Evolutionary conservation across 2,329 filamentous ascomycete species (phyloP).

Genomic region (Fusarium sp.): DNA sequence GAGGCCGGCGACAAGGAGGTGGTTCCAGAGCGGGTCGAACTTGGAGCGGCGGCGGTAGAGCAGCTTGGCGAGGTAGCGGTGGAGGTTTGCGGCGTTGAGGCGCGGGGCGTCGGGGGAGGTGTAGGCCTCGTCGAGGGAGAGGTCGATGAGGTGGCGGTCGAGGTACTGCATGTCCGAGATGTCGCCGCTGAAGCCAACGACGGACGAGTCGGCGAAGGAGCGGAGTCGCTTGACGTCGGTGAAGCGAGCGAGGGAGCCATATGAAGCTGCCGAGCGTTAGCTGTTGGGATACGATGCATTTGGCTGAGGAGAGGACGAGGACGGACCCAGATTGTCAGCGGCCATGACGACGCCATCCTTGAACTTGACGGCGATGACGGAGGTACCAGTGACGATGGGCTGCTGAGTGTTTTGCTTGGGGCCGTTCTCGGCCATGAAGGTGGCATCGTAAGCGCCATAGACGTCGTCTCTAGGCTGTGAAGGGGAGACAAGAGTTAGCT

Average conservation of each 20-base stretch:
- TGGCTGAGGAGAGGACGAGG: neutral
- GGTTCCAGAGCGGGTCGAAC: slow-evolving; percentile 98
- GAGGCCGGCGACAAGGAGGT: slow-evolving; percentile 90
- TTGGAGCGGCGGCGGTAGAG: slow-evolving; percentile 95
- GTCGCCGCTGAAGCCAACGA: slow-evolving; percentile 96
- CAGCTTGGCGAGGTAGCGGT: slow-evolving; percentile 96
- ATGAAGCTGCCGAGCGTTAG: slow-evolving; percentile 78
- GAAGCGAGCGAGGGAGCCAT: slow-evolving; percentile 97
- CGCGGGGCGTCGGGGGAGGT: slow-evolving; percentile 59
- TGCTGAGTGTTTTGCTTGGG: slow-evolving; percentile 92
- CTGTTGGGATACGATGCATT: neutral
- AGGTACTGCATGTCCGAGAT: slow-evolving; percentile 99
- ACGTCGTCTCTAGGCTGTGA: slow-evolving; percentile 93
- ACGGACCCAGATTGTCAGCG: slow-evolving; percentile 92
- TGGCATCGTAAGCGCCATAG: slow-evolving; percentile 92
- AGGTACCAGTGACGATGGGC: slow-evolving; percentile 96
- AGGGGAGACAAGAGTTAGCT: slow-evolving; percentile 13
- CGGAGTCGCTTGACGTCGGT: slow-evolving; percentile 96
- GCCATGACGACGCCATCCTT: slow-evolving; percentile 97
- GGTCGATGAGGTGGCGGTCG: slow-evolving; percentile 88
- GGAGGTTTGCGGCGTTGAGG: slow-evolving; percentile 93
- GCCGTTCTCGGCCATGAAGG: slow-evolving; percentile 80
- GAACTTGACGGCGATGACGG: slow-evolving; percentile 95
- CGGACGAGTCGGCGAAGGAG: slow-evolving; percentile 85
- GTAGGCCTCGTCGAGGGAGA: slow-evolving; percentile 93